Evolutionary conservation across 2,329 filamentous ascomycete species (phyloP).

Genomic region (Exophiala xenobiotica): DNA sequence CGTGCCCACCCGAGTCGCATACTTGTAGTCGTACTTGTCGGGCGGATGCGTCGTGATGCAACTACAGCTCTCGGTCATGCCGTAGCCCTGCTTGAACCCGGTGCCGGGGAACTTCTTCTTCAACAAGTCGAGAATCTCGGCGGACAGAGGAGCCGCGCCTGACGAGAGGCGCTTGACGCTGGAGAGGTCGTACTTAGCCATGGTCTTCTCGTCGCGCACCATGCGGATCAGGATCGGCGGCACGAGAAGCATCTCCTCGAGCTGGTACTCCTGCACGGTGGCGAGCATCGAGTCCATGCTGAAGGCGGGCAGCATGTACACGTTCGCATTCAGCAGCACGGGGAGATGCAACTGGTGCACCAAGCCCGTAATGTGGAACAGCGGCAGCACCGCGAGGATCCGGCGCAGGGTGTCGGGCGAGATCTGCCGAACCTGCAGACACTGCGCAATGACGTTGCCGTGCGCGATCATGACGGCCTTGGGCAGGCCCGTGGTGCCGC

Average conservation of each 20-base stretch:
- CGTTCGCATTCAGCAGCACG: conserved; percentile 62
- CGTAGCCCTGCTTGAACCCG: conserved; percentile 65
- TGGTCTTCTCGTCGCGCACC: conserved; percentile 51
- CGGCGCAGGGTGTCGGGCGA: conserved; percentile 51
- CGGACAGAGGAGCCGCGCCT: conserved; percentile 59
- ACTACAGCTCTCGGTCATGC: conserved; percentile 66
- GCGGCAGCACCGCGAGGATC: conserved; percentile 58
- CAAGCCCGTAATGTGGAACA: conserved; percentile 65
- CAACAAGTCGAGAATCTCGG: conserved; percentile 58
- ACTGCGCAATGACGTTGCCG: conserved; percentile 60
- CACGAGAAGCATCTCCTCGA: conserved; percentile 58
- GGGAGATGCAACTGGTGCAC: conserved; percentile 64
- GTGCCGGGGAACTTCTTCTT: conserved; percentile 56
- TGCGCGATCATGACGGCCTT: conserved; percentile 43
- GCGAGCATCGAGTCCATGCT: conserved; percentile 60
- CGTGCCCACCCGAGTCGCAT: conserved; percentile 48
- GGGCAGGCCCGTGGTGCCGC: conserved; percentile 35
- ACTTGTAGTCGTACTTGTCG: conserved; percentile 56
- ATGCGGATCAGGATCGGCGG: conserved; percentile 63
- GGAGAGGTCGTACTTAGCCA: conserved; percentile 58
- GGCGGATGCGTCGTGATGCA: conserved; percentile 64
- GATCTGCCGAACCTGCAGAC: conserved; percentile 58
- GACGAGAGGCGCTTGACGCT: conserved; percentile 58
- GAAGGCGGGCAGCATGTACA: conserved; percentile 64
- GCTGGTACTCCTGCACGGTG: conserved; percentile 52